Evolutionary conservation across 805 yeast genomes (phyloP), one percentile per base, ranked within the genome.

Genomic region (Lipomyces oligophaga): DNA sequence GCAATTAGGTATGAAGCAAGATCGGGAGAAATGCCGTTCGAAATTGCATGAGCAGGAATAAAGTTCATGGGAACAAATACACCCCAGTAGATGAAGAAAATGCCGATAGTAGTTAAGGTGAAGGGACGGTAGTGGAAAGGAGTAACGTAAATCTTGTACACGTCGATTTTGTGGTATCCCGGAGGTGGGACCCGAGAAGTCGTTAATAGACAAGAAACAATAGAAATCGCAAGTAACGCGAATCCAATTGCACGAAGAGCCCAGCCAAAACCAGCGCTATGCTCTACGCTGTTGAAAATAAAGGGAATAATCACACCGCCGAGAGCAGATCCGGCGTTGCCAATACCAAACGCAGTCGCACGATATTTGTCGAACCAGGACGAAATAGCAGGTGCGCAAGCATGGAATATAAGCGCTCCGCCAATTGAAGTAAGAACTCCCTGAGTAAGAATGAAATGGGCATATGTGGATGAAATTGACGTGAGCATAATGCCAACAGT

Each of bases 401-500:
- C 69, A 3, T 71, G 61, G 63, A 75, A 72, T 18, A 71, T 61
- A 47, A 75, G 46, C 1, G 73, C 66, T 3, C 68, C 59, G 1
- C 77, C 77, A 2, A 74, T 42, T 0, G 78, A 78, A 38, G 71
- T 59, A 5, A 76, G 70, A 11, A 75, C 57, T 25, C 82, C 47
- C 77, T 79, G 43, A 68, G 61, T 67, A n/a, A 79, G 62, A 34
- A 79, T 67, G 45, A 79, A 71, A 49, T 80, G 83, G 58, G 71
- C 75, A 16, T 75, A 66, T 6, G 67, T 58, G 2, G 63, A 61
- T 35, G 76, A 71, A 41, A 65, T 54, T 24, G 64, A 58, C 16
- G 64, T 54, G 57, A 66, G 57, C 65, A 67, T 64, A 34, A 64
- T 47, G 11, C 65, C 61, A n/a, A 62, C 47, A 28, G 52, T 45